phyloP scores from a whole-genome alignment of 2,329 filamentous ascomycete genomes.

The Aspergillus neoniger region DNA sequence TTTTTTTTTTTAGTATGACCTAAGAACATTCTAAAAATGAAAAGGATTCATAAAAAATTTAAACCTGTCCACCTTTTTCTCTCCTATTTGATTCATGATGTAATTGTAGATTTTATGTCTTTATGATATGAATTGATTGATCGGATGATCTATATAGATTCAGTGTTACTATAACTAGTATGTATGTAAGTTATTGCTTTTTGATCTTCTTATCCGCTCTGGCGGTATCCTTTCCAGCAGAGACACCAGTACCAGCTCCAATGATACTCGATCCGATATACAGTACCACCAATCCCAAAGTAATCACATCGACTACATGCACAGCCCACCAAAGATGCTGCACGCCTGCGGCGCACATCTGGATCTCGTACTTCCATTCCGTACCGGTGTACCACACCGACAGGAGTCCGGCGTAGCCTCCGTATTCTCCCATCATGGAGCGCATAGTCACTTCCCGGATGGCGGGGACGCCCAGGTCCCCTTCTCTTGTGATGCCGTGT shows the following conservation, averaged over 20 bases:
- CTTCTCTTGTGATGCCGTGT: background rate
- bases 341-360: conserved; percentile 73
- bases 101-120: background rate
- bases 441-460: conserved; percentile 88
- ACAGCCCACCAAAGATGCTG: conserved; percentile 96
- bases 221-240: conserved; percentile 1
- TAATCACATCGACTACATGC: conserved; percentile 69
- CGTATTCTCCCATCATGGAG: conserved; percentile 97
- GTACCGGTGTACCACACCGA: conserved; percentile 85
- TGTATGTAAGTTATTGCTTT: background rate
- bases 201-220: background rate
- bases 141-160: background rate
- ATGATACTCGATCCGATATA: background rate
- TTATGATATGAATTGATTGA: background rate
- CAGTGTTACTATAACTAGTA: background rate
- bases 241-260: background rate
- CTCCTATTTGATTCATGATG: background rate
- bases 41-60: conserved; percentile 15
- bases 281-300: conserved; percentile 13
- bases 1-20: conserved; percentile 5
- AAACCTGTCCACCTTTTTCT: background rate
- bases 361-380: conserved; percentile 81
- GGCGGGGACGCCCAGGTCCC: conserved; percentile 32
- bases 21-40: conserved; percentile 5
- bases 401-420: conserved; percentile 85